phyloP scores from a whole-genome alignment of 2,329 filamentous ascomycete genomes.

The Aspergillus sp. region DNA sequence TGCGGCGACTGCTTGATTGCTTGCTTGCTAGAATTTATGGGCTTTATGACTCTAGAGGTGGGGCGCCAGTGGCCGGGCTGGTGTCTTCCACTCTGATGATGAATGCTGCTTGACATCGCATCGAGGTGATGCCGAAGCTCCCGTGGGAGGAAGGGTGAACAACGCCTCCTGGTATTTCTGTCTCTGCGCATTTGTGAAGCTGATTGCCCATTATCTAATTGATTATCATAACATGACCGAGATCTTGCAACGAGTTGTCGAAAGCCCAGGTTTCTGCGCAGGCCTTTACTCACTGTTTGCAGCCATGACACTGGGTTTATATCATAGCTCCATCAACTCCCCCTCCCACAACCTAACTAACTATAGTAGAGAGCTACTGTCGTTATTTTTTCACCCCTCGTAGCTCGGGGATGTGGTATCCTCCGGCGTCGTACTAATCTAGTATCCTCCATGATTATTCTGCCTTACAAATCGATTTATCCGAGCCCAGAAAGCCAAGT shows the following conservation, averaged over 20 bases:
- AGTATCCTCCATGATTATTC: not conserved
- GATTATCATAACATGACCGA: conserved; percentile 9
- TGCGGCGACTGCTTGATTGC: conserved; percentile 15
- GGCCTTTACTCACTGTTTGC: not conserved
- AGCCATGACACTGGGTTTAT: conserved; percentile 16
- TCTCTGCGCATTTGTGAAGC: not conserved
- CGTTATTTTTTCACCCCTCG: conserved; percentile 4
- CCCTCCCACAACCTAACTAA: conserved; percentile 2
- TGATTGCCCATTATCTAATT: conserved; percentile 15
- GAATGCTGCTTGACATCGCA: not conserved
- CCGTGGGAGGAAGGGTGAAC: conserved; percentile 4
- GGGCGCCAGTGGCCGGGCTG: conserved; percentile 21
- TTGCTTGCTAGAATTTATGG: conserved; percentile 19
- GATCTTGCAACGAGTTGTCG: not conserved
- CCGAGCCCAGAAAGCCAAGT: conserved; percentile 23
- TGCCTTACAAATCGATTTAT: conserved; percentile 23
- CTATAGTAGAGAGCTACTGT: not conserved
- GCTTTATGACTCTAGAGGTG: conserved; percentile 18
- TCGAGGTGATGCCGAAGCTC: conserved; percentile 14
- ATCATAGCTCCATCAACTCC: conserved; percentile 11
- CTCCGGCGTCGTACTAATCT: not conserved
- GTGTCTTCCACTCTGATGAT: conserved; percentile 20
- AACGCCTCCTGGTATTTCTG: not conserved
- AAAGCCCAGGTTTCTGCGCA: not conserved
- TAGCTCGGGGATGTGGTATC: not conserved